A percentile compares a stretch with the other conserved stretches of the same genome.
These are phyloP conservation scores for Nyctanthes arbortristis DNA, from an alignment of 257 asterid species.

Conservation along the genomic window DNA sequence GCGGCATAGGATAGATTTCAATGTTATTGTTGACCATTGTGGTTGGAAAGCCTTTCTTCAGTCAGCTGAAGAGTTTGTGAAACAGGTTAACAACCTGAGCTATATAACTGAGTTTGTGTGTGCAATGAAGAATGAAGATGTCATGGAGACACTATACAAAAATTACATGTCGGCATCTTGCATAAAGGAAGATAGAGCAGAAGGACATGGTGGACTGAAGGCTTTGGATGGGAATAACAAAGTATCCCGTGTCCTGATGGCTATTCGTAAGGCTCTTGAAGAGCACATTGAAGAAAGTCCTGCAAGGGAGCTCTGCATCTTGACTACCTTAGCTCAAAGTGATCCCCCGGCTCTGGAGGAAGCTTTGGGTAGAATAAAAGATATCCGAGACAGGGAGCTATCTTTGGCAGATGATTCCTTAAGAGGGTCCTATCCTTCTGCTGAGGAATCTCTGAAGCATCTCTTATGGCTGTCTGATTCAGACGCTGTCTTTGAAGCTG, in stretches of 20 bases:
- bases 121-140: slow-evolving; percentile 70
- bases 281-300: slow-evolving; percentile 67
- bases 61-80: slow-evolving; percentile 71
- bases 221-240: slow-evolving; percentile 46
- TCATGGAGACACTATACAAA: slow-evolving; percentile 74
- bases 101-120: slow-evolving; percentile 87
- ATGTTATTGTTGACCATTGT: slow-evolving; percentile 79
- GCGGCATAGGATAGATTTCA: slow-evolving; percentile 93
- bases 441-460: slow-evolving; percentile 96
- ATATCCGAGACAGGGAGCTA: slow-evolving; percentile 80
- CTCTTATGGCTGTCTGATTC: slow-evolving; percentile 86
- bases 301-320: slow-evolving; percentile 89
- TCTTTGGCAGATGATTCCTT: slow-evolving; percentile 54
- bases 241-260: slow-evolving; percentile 56
- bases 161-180: slow-evolving; percentile 43
- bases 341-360: slow-evolving; percentile 88
- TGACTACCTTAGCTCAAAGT: slow-evolving; percentile 86
- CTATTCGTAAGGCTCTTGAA: slow-evolving; percentile 84
- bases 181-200: slow-evolving; percentile 32
- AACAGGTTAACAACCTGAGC: slow-evolving; percentile 74
- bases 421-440: slow-evolving; percentile 59
- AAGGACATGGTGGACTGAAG: slow-evolving; percentile 32
- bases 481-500: slow-evolving; percentile 88
- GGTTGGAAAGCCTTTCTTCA: slow-evolving; percentile 81
- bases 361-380: slow-evolving; percentile 79